Evolutionary conservation across 2,329 filamentous ascomycete genomes (phyloP), one percentile per base, ranked within the genome.

Genomic region (Hypoxylon sp.): DNA sequence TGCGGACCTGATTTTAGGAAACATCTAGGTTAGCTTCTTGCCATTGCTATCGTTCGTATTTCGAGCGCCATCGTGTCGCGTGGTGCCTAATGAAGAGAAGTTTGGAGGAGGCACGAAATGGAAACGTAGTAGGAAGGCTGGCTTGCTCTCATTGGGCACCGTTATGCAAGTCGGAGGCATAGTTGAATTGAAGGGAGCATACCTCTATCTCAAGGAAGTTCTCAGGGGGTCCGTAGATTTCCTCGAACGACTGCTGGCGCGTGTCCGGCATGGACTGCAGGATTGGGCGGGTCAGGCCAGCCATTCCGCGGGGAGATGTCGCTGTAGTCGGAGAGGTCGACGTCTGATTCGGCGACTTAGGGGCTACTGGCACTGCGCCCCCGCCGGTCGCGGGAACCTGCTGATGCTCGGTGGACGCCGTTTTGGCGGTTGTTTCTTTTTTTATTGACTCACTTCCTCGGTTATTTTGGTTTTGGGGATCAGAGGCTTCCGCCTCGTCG

Each of bases 181-280:
- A 6, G 21, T 55, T 30, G 16, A 39, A 19, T 25, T 34, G n/a
- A 46, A 45, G 39, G 21, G 4, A 32, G 23, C 82, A 63, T 79
- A 96, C 94, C 86, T 99, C 96, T 70, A 99, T 97, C 84, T 99
- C 96, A 58, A 99, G 88, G 78, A 98, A 97, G 84, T 99, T 99
- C 85, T 99, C 96, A 5, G 96, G 96, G 50, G 95, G 93, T 12
- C 94, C 96, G 81, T 99, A 99, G 79, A 98, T 97, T 86, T 99
- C 96, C 82, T 99, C 96, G 78, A 97, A 98, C 77, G 91, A 96
- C 84, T 99, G 96, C 81, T 92, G 89, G 75, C 94, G 92, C 72
- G 91, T 88, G 77, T 90, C 88, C 50, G 88, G 88, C 83, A 90
- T 87, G 68, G 87, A 85, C 80, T 89, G 87, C 83, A 90, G 85